Evolutionary conservation across 108 stramenopile genomes (phyloP).

Genomic region (Fragilaria crotonensis): DNA sequence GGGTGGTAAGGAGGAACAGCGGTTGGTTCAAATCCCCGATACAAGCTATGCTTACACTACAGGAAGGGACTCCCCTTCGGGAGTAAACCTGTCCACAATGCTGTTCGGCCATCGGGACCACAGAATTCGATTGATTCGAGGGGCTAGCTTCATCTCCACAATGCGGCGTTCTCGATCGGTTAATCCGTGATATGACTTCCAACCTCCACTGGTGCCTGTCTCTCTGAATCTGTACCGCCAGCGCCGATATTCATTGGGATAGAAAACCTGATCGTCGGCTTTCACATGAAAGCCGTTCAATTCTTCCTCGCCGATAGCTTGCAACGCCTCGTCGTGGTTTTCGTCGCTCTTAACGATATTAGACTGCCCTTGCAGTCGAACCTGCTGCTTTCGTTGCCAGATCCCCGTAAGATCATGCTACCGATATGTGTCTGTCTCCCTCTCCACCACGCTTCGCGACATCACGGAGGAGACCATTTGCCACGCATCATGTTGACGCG

Average conservation of each 20-base stretch:
- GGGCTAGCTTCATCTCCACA: slow-evolving; percentile 61
- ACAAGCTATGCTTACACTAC: no score
- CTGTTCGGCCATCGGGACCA: slow-evolving; percentile 68
- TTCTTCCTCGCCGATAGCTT: not conserved
- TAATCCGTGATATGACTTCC: slow-evolving; percentile 64
- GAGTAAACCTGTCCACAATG: slow-evolving; percentile 39
- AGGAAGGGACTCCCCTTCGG: no score
- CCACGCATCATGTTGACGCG: slow-evolving; percentile 34
- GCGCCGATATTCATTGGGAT: slow-evolving; percentile 45
- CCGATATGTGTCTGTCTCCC: not conserved
- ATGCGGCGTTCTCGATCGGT: slow-evolving; percentile 33
- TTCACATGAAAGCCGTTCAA: slow-evolving; percentile 8
- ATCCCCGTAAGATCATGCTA: not conserved
- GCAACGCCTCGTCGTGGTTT: not conserved
- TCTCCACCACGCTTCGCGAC: not conserved
- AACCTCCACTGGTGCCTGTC: slow-evolving; percentile 8
- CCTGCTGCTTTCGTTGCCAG: not conserved
- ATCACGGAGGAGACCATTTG: slow-evolving; percentile 11
- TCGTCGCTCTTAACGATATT: not conserved
- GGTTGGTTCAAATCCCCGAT: no score
- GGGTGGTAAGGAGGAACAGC: no score
- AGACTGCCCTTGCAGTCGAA: not conserved
- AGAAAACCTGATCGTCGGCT: slow-evolving; percentile 53
- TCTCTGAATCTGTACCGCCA: slow-evolving; percentile 53
- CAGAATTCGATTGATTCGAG: slow-evolving; percentile 52